Evolutionary conservation across 2,329 filamentous ascomycete genomes (phyloP).

Genomic region (Huntiella bhutanensis): DNA sequence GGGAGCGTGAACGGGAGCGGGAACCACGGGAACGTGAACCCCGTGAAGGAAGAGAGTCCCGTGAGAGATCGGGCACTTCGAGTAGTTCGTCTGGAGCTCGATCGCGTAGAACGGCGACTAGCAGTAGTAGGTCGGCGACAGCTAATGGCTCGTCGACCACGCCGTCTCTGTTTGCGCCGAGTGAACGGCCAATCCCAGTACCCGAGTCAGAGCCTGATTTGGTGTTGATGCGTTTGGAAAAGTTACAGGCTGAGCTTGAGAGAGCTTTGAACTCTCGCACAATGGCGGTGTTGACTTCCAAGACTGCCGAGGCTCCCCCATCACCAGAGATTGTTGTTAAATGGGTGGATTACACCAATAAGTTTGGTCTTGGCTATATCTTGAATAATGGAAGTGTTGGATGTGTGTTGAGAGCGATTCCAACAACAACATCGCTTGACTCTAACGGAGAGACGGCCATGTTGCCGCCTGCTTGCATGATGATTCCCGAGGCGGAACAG

Average conservation of each 20-base stretch:
- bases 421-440: conserved; percentile 21
- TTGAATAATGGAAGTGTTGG: conserved; percentile 66
- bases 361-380: conserved; percentile 70
- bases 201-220: conserved; percentile 36
- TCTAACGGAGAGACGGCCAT: conserved; percentile 26
- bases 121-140: conserved; percentile 3
- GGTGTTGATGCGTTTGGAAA: conserved; percentile 35
- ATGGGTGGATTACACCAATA: conserved; percentile 81
- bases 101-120: conserved; percentile 1
- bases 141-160: conserved; percentile 15
- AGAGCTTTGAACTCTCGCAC: conserved; percentile 43
- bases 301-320: conserved; percentile 32
- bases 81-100: conserved; percentile 2
- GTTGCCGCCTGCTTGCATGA: conserved; percentile 50
- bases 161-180: conserved; percentile 35
- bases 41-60: conserved; percentile 1
- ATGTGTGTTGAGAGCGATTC: conserved; percentile 41
- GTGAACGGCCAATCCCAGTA: conserved; percentile 31
- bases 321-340: conserved; percentile 50
- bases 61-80: conserved; percentile 3
- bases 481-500: conserved; percentile 51
- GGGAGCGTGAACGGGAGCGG: not conserved
- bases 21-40: conserved; percentile 2
- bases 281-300: conserved; percentile 39
- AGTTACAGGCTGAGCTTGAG: conserved; percentile 41